Percentiles rank a stretch among this genome's conserved stretches.
Evolutionary conservation across 2,329 filamentous ascomycete species (phyloP).

Genomic region (Fusarium lyarnte): DNA sequence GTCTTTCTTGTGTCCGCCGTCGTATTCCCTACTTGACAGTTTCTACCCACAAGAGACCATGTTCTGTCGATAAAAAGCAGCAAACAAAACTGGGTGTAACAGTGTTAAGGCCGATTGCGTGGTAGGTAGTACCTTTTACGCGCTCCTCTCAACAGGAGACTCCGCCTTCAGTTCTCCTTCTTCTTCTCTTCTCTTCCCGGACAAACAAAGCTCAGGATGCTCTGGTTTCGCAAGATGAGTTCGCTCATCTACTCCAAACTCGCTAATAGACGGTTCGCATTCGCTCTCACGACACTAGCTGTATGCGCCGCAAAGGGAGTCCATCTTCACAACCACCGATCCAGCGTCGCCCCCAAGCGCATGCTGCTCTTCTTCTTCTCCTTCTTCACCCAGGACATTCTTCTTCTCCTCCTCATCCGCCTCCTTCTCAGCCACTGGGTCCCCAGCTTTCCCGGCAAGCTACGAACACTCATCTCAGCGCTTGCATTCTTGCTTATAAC

Average conservation of each 20-base stretch:
- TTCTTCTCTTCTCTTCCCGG: not conserved
- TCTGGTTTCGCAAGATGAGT: conserved; percentile 17
- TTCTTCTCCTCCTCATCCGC: conserved; percentile 46
- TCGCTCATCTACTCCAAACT: conserved; percentile 36
- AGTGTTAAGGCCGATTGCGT: conserved; percentile 12
- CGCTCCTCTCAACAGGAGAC: not conserved
- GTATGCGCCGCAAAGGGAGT: conserved; percentile 45
- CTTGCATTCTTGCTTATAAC: conserved; percentile 29
- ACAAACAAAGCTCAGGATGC: not conserved
- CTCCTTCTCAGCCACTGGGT: conserved; percentile 45
- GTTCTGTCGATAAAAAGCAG: not conserved
- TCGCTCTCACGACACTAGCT: conserved; percentile 45
- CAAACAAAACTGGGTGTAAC: conserved; percentile 7
- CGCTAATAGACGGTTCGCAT: conserved; percentile 46
- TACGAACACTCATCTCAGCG: conserved; percentile 23
- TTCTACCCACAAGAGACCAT: not conserved
- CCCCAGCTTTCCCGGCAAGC: conserved; percentile 23
- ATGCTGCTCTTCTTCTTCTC: conserved; percentile 47
- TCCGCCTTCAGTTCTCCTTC: not conserved
- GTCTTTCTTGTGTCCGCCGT: not conserved
- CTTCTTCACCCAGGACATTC: conserved; percentile 49
- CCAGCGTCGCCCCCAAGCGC: conserved; percentile 44
- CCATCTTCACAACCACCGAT: conserved; percentile 47
- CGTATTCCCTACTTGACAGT: not conserved
- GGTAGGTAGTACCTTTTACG: not conserved